Percentiles rank a stretch among this genome's conserved stretches.
Conservation (phyloP, 495 filamentous ascomycete species). For the Neurospora sp. region DNA sequence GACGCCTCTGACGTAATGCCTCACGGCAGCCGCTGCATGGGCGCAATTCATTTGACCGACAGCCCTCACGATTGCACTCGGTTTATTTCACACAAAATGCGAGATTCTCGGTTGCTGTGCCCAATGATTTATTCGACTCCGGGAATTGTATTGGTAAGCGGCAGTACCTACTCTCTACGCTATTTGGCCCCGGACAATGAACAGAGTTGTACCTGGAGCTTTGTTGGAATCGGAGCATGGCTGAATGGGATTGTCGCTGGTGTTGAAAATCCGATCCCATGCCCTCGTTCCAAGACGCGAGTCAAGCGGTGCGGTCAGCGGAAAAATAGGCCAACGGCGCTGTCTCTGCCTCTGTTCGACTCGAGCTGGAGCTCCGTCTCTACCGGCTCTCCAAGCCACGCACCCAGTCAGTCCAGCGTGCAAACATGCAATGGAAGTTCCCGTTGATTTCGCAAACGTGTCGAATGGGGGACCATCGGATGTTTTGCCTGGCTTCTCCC, state of each 20-base stretch:
- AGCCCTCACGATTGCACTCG: not conserved
- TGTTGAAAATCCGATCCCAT: not conserved
- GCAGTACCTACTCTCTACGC: not conserved
- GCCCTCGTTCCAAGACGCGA: not conserved
- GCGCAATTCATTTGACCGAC: not conserved
- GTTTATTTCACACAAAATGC: not conserved
- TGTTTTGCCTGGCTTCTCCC: not conserved
- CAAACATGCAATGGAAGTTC: not conserved
- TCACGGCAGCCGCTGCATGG: not conserved
- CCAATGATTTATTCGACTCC: not conserved
- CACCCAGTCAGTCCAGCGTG: not conserved
- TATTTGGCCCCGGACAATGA: not conserved
- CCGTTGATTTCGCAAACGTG: not conserved
- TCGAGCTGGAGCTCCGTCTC: not conserved
- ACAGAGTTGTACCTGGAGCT: not conserved
- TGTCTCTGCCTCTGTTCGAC: not conserved
- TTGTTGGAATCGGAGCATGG: not conserved
- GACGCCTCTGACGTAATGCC: slow-evolving; percentile 13
- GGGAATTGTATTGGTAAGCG: not conserved
- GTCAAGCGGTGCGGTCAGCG: not conserved
- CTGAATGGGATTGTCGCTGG: not conserved
- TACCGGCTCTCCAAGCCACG: not conserved
- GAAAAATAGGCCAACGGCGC: not conserved
- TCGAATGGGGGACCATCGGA: not conserved
- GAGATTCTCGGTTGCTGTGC: not conserved